Evolutionary conservation across 768 basidiomycete genomes (phyloP).

Genomic region (Dictyophora rubrovolvata): DNA sequence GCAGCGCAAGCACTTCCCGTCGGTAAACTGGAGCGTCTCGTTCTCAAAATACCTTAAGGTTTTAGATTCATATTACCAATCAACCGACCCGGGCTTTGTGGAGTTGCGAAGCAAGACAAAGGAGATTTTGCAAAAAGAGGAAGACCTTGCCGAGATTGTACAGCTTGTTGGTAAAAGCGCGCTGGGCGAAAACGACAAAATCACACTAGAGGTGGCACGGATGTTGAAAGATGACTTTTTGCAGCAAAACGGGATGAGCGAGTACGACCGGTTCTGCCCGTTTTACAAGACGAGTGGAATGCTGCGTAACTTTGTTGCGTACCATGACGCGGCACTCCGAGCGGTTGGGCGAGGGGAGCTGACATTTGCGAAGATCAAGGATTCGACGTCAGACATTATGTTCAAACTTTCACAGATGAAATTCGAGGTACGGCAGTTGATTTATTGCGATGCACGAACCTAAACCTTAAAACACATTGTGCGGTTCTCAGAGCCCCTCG

Average conservation of each 20-base stretch:
- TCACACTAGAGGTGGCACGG: slow-evolving; percentile 91
- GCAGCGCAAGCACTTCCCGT: slow-evolving; percentile 98
- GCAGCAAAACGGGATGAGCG: slow-evolving; percentile 98
- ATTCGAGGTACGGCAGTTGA: slow-evolving; percentile 62
- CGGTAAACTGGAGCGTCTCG: slow-evolving; percentile 99
- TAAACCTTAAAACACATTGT: slow-evolving; percentile 2
- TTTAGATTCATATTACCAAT: slow-evolving; percentile 87
- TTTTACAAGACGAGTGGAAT: slow-evolving; percentile 99
- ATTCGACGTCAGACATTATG: slow-evolving; percentile 77
- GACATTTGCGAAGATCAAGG: slow-evolving; percentile 82
- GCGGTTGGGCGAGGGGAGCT: slow-evolving; percentile 76
- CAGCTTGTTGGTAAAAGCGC: slow-evolving; percentile 99
- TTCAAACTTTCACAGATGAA: slow-evolving; percentile 99
- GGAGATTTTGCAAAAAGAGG: slow-evolving; percentile 97
- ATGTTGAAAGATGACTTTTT: slow-evolving; percentile 97
- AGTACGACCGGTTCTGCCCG: slow-evolving; percentile 94
- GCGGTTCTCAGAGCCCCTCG: slow-evolving; percentile 61
- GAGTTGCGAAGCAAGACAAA: slow-evolving; percentile 87
- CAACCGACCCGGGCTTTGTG: slow-evolving; percentile 87
- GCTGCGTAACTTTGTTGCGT: slow-evolving; percentile 89
- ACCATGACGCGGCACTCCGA: slow-evolving; percentile 83
- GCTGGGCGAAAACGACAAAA: slow-evolving; percentile 94
- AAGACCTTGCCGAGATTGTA: slow-evolving; percentile 96
- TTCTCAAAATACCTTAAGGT: slow-evolving; percentile 98
- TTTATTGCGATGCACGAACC: not conserved